Evolutionary conservation across 2,329 filamentous ascomycete species (phyloP).

Genomic region (Epichloe festucae): DNA sequence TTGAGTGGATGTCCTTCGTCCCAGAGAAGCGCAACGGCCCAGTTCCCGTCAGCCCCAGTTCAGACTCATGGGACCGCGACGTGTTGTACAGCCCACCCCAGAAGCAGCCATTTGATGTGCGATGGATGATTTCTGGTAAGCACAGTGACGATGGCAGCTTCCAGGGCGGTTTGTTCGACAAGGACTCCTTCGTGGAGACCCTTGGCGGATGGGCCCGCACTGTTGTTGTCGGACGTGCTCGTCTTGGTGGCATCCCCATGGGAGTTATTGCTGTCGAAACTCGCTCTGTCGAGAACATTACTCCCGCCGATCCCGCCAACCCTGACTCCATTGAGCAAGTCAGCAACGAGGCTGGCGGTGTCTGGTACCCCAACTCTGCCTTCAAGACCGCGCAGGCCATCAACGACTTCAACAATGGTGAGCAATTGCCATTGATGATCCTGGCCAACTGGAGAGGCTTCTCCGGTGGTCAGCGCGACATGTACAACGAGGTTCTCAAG

Average conservation of each 20-base stretch:
- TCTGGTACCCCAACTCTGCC: conserved; percentile 99
- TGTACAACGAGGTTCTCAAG: conserved; percentile 99
- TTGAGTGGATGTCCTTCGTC: conserved; percentile 95
- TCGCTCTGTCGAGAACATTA: conserved; percentile 90
- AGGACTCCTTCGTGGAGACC: conserved; percentile 90
- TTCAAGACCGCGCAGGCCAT: conserved; percentile 99
- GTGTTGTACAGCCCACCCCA: conserved; percentile 69
- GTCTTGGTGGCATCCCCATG: conserved; percentile 92
- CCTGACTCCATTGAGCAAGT: conserved; percentile 97
- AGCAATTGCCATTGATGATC: conserved; percentile 97
- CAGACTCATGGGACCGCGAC: conserved; percentile 87
- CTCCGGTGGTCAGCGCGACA: conserved; percentile 97
- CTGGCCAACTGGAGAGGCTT: conserved; percentile 99
- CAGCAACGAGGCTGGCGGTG: conserved; percentile 87
- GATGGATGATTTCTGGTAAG: conserved; percentile 82
- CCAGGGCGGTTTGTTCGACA: conserved; percentile 86
- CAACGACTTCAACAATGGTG: conserved; percentile 97
- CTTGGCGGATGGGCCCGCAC: conserved; percentile 96
- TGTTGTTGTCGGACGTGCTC: conserved; percentile 90
- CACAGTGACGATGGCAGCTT: conserved; percentile 60
- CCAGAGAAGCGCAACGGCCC: conserved; percentile 90
- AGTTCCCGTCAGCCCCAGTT: conserved; percentile 77
- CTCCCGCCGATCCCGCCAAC: conserved; percentile 92
- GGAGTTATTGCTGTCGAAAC: conserved; percentile 97
- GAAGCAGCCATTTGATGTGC: conserved; percentile 82